These are phyloP conservation scores for Leccinum incarnatum DNA, from an alignment of 768 basidiomycete genomes.

Conservation along the genomic window DNA sequence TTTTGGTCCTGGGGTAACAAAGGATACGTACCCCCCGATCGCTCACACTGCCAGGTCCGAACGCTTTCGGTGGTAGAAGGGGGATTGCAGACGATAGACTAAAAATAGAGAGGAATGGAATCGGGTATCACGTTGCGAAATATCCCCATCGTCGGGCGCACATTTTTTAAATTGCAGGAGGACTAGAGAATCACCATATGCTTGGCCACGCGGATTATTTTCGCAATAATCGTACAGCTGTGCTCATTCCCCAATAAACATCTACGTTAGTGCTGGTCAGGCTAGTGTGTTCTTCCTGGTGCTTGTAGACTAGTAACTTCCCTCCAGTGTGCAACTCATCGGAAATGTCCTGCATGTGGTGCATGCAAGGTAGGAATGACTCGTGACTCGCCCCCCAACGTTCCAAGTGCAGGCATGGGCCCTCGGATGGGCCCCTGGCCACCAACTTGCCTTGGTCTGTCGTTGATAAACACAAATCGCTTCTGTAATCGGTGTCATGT, in stretches of 20 bases:
- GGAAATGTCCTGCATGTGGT: conserved; percentile 2
- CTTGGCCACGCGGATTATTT: not conserved
- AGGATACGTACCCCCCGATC: conserved; percentile 52
- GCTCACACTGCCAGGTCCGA: conserved; percentile 19
- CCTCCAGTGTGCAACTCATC: not conserved
- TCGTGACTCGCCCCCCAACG: conserved; percentile 24
- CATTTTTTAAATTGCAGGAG: conserved; percentile 5
- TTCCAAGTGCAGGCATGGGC: conserved; percentile 24
- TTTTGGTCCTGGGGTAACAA: conserved; percentile 64
- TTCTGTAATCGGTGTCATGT: conserved; percentile 8
- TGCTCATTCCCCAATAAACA: not conserved
- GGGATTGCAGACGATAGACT: conserved; percentile 20
- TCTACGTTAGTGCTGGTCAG: not conserved
- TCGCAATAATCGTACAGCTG: not conserved
- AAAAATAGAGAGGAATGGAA: conserved; percentile 34
- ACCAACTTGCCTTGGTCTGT: conserved; percentile 2
- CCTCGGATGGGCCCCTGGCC: conserved; percentile 12
- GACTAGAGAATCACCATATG: not conserved
- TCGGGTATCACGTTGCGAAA: conserved; percentile 52
- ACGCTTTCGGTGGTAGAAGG: conserved; percentile 21
- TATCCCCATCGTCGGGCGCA: conserved; percentile 36
- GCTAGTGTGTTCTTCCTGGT: not conserved
- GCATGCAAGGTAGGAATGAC: conserved; percentile 25
- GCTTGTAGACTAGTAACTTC: not conserved
- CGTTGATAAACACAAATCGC: conserved; percentile 9